A percentile compares a stretch with the other conserved stretches of the same genome.
Evolutionary conservation across 2,329 filamentous ascomycete species (phyloP).

Genomic region (Botrytis deweyae): DNA sequence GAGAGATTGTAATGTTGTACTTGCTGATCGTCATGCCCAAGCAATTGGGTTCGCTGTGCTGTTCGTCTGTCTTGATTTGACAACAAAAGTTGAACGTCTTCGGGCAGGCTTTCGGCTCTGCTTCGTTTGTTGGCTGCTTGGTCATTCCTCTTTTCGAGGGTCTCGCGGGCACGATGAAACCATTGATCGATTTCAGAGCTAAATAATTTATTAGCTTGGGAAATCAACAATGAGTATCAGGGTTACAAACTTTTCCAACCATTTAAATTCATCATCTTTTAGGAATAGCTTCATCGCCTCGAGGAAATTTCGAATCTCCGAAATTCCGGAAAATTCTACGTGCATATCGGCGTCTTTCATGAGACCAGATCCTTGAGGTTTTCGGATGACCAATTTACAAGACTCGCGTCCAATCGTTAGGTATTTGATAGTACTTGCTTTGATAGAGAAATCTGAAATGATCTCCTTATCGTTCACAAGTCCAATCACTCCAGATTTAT

Average conservation of each 20-base stretch:
- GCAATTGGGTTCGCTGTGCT: not conserved
- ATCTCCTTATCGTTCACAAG: not conserved
- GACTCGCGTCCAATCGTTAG: not conserved
- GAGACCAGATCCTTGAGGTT: not conserved
- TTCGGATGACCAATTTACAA: not conserved
- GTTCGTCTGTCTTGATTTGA: not conserved
- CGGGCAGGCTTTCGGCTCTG: not conserved
- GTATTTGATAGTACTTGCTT: not conserved
- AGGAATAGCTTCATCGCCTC: not conserved
- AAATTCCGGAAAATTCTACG: not conserved
- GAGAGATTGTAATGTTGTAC: not conserved
- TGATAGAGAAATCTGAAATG: not conserved
- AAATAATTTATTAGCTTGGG: not conserved
- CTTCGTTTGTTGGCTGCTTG: not conserved
- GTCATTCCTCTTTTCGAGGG: not conserved
- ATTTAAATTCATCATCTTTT: not conserved
- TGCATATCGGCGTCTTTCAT: not conserved
- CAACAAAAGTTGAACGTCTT: not conserved
- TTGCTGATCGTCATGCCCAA: not conserved
- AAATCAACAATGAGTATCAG: not conserved
- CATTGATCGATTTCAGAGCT: not conserved
- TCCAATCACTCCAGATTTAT: not conserved
- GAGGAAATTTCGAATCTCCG: not conserved
- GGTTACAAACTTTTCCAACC: not conserved
- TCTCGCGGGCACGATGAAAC: not conserved